Percentiles rank a stretch among this genome's conserved stretches.
Evolutionary conservation across 192 early-diverging fungal genomes (phyloP).

Genomic region (Linnemannia zychae): DNA sequence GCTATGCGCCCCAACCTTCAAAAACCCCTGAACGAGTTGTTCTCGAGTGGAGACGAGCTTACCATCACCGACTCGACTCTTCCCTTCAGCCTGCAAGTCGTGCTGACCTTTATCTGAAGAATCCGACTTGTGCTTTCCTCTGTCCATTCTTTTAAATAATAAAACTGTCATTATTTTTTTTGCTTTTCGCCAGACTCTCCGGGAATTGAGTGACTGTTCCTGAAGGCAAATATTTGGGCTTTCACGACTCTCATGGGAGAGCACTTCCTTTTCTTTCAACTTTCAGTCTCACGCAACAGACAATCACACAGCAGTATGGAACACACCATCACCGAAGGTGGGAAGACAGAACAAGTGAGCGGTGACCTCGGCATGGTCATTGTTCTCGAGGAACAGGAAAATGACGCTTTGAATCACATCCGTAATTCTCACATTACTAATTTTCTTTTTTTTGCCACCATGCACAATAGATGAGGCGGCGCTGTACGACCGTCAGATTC

Average conservation of each 20-base stretch:
- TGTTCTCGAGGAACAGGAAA: neutral
- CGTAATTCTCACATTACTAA: neutral
- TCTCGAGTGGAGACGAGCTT: constrained; percentile 78
- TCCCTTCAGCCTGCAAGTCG: constrained; percentile 65
- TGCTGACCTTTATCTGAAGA: constrained; percentile 14
- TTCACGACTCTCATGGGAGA: neutral
- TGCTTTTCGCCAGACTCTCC: neutral
- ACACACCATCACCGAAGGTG: constrained; percentile 40
- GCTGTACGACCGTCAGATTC: constrained; percentile 97
- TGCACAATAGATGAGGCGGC: constrained; percentile 82
- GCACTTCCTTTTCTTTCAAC: neutral
- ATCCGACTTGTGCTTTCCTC: neutral
- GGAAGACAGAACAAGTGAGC: neutral
- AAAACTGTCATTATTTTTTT: no score
- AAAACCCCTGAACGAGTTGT: constrained; percentile 74
- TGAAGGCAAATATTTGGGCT: neutral
- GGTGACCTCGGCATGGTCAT: neutral
- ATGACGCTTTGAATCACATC: neutral
- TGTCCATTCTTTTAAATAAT: neutral
- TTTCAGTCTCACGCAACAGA: neutral
- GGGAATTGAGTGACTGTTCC: constrained; percentile 2
- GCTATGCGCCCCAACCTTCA: constrained; percentile 89
- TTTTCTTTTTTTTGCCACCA: neutral
- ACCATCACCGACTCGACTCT: constrained; percentile 86
- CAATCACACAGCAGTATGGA: constrained; percentile 14